These are phyloP conservation scores for Striga hermonthica DNA, from an alignment of 305 asterid genomes.

Conservation along the genomic window DNA sequence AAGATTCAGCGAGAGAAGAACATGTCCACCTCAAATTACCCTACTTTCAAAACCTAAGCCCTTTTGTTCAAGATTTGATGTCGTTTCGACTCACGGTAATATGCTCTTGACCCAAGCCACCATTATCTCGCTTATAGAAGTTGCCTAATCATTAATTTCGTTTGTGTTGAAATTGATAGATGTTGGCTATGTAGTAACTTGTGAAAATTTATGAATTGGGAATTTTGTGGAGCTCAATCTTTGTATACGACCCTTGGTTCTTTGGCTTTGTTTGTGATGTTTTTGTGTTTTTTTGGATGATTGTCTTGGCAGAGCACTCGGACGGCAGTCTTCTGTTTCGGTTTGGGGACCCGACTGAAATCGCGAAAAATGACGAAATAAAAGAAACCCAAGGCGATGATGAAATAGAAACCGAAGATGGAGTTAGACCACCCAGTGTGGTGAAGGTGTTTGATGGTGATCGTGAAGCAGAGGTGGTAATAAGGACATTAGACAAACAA, in stretches of 20 bases:
- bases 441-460: constrained; percentile 40
- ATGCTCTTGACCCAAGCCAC: constrained; percentile 2
- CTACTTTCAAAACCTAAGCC: constrained; percentile 32
- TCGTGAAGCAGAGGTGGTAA: constrained; percentile 34
- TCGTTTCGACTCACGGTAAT: constrained; percentile 63
- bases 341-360: constrained; percentile 66
- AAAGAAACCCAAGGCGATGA: constrained; percentile 39
- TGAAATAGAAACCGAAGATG: constrained; percentile 35
- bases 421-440: constrained; percentile 28
- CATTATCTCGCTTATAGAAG: no score
- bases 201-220: no score
- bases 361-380: constrained; percentile 36
- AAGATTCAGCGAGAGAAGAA: constrained; percentile 31
- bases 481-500: constrained; percentile 31
- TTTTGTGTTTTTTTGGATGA: constrained; percentile 29
- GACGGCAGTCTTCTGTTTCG: constrained; percentile 79
- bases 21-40: constrained; percentile 37
- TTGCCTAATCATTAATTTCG: background rate
- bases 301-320: constrained; percentile 58
- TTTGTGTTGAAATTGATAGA: background rate
- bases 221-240: background rate
- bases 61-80: constrained; percentile 35
- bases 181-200: background rate
- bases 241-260: constrained; percentile 12
- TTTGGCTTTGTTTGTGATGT: constrained; percentile 23